These are phyloP conservation scores for Panaeolus cyanescens DNA, from an alignment of 768 basidiomycete species.

Conservation along the genomic window DNA sequence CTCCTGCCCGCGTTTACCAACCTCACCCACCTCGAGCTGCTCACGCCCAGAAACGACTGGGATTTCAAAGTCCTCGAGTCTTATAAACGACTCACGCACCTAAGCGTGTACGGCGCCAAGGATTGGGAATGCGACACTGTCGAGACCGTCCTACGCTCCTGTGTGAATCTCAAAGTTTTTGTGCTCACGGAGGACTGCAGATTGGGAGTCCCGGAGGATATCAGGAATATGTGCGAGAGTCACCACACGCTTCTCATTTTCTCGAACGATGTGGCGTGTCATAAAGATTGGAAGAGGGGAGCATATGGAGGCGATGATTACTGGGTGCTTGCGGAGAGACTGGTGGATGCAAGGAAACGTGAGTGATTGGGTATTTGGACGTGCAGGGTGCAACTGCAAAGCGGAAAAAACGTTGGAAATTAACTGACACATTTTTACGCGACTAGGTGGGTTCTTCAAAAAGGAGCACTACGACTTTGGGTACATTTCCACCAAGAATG, in stretches of 20 bases:
- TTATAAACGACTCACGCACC: background rate
- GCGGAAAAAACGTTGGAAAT: background rate
- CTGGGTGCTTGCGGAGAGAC: background rate
- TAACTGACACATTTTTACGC: no score
- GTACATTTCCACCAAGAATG: background rate
- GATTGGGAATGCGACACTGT: background rate
- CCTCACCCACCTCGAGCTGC: background rate
- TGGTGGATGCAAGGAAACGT: background rate
- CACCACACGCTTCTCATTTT: background rate
- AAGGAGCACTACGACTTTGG: background rate
- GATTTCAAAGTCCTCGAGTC: background rate
- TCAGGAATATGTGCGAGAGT: background rate
- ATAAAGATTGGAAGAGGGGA: background rate
- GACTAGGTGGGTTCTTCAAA: background rate
- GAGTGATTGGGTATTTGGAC: background rate
- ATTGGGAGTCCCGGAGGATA: background rate
- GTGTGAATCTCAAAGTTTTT: background rate
- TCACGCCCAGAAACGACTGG: background rate
- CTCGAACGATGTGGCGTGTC: background rate
- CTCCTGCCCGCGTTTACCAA: background rate
- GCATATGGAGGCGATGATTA: background rate
- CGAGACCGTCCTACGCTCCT: background rate
- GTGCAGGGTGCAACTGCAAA: background rate
- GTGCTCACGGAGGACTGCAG: background rate
- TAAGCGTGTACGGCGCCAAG: background rate